phyloP scores from a whole-genome alignment of 2,329 filamentous ascomycete species.

The Fusarium setosum region DNA sequence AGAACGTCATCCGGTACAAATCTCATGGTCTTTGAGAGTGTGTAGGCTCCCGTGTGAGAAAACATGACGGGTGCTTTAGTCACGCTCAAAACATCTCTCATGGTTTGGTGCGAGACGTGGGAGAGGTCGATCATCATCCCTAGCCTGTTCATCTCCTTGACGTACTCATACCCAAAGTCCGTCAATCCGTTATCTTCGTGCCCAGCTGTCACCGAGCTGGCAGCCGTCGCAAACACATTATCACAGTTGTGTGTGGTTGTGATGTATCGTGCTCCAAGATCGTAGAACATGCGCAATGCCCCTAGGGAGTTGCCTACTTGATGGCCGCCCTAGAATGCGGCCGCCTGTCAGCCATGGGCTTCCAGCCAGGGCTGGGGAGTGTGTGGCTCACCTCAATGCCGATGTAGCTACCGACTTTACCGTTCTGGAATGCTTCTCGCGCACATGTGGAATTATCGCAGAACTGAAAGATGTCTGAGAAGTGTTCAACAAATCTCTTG shows the following conservation, averaged over 20 bases:
- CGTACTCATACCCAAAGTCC: conserved; percentile 38
- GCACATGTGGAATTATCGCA: conserved; percentile 43
- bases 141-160: conserved; percentile 51
- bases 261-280: conserved; percentile 53
- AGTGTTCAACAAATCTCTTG: conserved; percentile 43
- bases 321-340: too few species aligned
- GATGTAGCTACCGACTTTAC: conserved; percentile 50
- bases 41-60: conserved; percentile 47
- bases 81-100: conserved; percentile 43
- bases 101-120: conserved; percentile 44
- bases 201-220: conserved; percentile 43
- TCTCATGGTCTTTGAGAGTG: conserved; percentile 54
- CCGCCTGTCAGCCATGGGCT: too few species aligned
- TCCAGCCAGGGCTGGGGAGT: too few species aligned
- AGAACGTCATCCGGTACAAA: conserved; percentile 47
- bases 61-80: conserved; percentile 45
- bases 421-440: conserved; percentile 43
- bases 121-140: conserved; percentile 49
- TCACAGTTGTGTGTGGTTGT: conserved; percentile 50
- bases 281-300: conserved; percentile 48
- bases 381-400: conserved; percentile 54
- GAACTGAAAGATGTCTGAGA: conserved; percentile 35
- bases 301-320: conserved; percentile 48
- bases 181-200: conserved; percentile 38
- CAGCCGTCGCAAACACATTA: conserved; percentile 44